These are phyloP conservation scores for Arthroderma uncinatum DNA, from an alignment of 2,329 filamentous ascomycete species.

Conservation along the genomic window DNA sequence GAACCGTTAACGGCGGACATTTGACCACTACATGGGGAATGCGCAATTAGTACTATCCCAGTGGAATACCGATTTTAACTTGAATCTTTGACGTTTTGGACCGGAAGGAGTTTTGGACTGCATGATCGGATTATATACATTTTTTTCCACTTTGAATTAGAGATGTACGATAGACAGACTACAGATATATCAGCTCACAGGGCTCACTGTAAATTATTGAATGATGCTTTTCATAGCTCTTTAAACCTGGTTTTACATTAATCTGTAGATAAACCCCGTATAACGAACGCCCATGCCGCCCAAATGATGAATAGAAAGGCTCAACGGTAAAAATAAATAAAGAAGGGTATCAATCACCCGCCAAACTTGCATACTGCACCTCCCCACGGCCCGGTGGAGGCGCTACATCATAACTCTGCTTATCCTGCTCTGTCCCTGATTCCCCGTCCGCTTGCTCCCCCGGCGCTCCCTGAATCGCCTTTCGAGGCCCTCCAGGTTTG, in stretches of 20 bases:
- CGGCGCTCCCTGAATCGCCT: slow-evolving; percentile 18
- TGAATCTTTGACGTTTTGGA: neutral
- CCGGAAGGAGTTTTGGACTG: neutral
- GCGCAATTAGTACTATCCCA: no score
- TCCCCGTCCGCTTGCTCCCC: neutral
- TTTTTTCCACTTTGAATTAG: neutral
- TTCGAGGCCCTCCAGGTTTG: slow-evolving; percentile 22
- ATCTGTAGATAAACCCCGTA: neutral
- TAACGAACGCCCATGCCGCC: neutral
- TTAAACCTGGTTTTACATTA: neutral
- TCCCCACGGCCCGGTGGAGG: slow-evolving; percentile 70
- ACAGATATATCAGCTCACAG: neutral
- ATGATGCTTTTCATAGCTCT: neutral
- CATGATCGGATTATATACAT: neutral
- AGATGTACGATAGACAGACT: neutral
- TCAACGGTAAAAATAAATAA: slow-evolving; percentile 15
- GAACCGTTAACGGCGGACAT: neutral
- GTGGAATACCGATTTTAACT: neutral
- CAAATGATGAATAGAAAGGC: neutral
- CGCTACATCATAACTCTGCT: slow-evolving; percentile 45
- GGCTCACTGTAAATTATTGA: neutral
- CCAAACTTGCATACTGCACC: slow-evolving; percentile 72
- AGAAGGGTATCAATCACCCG: slow-evolving; percentile 54
- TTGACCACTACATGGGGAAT: neutral
- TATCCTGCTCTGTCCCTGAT: slow-evolving; percentile 28